Percentiles rank a stretch among this genome's conserved stretches.
These are phyloP conservation scores for Thermothielavioides terrestris DNA, from an alignment of 495 filamentous ascomycete species.

Conservation along the genomic window DNA sequence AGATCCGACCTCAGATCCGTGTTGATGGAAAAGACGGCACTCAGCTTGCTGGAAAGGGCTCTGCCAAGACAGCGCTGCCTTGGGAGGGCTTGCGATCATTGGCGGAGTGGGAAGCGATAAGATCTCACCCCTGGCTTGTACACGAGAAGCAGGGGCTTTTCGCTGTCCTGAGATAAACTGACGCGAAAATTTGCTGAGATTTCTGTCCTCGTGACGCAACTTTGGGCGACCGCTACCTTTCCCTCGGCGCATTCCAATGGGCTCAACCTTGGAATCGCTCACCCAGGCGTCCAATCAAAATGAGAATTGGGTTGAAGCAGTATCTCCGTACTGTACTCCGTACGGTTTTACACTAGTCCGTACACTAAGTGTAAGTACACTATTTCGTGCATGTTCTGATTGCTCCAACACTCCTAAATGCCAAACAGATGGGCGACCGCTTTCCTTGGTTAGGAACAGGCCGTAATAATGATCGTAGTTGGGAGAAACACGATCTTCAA, in stretches of 20 bases:
- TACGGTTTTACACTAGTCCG: too few relatives aligned
- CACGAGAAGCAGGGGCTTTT: conserved; percentile 10
- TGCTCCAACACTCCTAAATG: too few relatives aligned
- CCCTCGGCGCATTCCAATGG: too few relatives aligned
- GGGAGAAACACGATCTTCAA: too few relatives aligned
- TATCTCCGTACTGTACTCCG: too few relatives aligned
- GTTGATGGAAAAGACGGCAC: conserved; percentile 2
- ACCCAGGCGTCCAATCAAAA: conserved; percentile 12
- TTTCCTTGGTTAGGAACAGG: too few relatives aligned
- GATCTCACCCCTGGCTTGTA: conserved; percentile 3
- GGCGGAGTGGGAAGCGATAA: not conserved
- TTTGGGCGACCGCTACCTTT: conserved; percentile 9
- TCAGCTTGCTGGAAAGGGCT: conserved; percentile 23
- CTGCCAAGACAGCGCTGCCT: conserved; percentile 15
- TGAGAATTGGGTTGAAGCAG: not conserved
- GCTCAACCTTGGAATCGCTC: too few relatives aligned
- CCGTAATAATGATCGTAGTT: too few relatives aligned
- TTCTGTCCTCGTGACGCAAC: conserved; percentile 23
- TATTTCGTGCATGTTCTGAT: too few relatives aligned
- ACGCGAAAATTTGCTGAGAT: conserved; percentile 11
- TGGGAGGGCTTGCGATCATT: not conserved
- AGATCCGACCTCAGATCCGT: not conserved
- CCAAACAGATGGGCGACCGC: too few relatives aligned
- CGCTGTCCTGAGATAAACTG: conserved; percentile 8
- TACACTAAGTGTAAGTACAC: too few relatives aligned